phyloP scores from a whole-genome alignment of 805 yeast species.

The Diddensiella santjacobensis region DNA sequence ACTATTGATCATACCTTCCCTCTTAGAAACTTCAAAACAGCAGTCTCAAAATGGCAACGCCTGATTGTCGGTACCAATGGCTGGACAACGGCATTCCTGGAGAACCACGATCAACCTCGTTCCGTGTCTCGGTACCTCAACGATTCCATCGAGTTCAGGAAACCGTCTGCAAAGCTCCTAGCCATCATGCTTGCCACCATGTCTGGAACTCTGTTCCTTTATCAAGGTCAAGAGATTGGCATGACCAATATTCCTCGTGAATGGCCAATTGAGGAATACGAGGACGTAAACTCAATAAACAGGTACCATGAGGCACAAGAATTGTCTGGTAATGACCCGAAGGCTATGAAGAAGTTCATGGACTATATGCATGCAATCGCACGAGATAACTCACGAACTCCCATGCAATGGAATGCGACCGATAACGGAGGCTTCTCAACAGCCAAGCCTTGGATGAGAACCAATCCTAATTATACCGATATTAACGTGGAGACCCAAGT shows the following conservation, averaged over 20 bases:
- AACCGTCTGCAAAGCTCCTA: slow-evolving; percentile 46
- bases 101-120: slow-evolving; percentile 59
- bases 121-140: slow-evolving; percentile 46
- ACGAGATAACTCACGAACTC: slow-evolving; percentile 54
- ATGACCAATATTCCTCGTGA: slow-evolving; percentile 46
- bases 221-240: slow-evolving; percentile 62
- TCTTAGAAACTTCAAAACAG: not conserved
- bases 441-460: slow-evolving; percentile 51
- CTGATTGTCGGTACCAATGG: slow-evolving; percentile 30
- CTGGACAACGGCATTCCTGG: slow-evolving; percentile 53
- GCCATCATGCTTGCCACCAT: slow-evolving; percentile 43
- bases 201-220: slow-evolving; percentile 52
- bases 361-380: slow-evolving; percentile 31
- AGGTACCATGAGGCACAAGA: slow-evolving; percentile 4
- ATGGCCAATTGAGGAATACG: slow-evolving; percentile 45
- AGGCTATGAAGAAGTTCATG: slow-evolving; percentile 13
- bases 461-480: slow-evolving; percentile 46
- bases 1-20: slow-evolving; percentile 20
- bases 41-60: slow-evolving; percentile 6
- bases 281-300: slow-evolving; percentile 44
- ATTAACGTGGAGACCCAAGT: slow-evolving; percentile 47
- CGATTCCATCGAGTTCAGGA: slow-evolving; percentile 36
- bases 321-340: not conserved
- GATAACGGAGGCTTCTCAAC: slow-evolving; percentile 45
- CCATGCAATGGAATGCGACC: slow-evolving; percentile 50